Conservation (phyloP, 2,329 filamentous ascomycete genomes). For the Ilyonectria robusta region DNA sequence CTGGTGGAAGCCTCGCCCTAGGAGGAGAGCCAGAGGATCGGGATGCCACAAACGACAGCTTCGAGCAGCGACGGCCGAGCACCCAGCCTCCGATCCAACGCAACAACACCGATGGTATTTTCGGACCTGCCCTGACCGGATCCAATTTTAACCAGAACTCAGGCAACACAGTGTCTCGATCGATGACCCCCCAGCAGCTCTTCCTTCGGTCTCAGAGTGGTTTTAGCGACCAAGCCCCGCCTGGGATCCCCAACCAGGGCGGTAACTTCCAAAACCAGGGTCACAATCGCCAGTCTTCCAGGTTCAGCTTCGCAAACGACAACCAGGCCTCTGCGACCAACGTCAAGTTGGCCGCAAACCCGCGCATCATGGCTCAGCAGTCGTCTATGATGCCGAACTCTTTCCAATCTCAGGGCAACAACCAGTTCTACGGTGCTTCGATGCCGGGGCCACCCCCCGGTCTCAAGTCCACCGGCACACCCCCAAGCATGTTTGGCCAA, state of each 20-base stretch:
- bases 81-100: slow-evolving; percentile 86
- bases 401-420: slow-evolving; percentile 72
- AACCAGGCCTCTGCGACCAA: slow-evolving; percentile 64
- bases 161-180: slow-evolving; percentile 72
- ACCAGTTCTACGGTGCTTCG: slow-evolving; percentile 85
- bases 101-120: slow-evolving; percentile 66
- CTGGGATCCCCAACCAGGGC: slow-evolving; percentile 65
- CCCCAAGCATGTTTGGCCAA: slow-evolving; percentile 95
- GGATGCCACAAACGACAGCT: slow-evolving; percentile 65
- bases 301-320: slow-evolving; percentile 91
- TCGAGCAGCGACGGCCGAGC: slow-evolving; percentile 73
- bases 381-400: slow-evolving; percentile 85
- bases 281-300: slow-evolving; percentile 86
- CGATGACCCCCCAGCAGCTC: slow-evolving; percentile 86
- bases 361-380: slow-evolving; percentile 87
- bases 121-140: slow-evolving; percentile 65
- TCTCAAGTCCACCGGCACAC: slow-evolving; percentile 93
- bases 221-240: slow-evolving; percentile 73
- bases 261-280: slow-evolving; percentile 70
- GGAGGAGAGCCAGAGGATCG: slow-evolving; percentile 93
- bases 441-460: slow-evolving; percentile 96
- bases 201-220: slow-evolving; percentile 73
- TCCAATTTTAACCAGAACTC: slow-evolving; percentile 64
- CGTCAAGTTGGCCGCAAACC: slow-evolving; percentile 84
- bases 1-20: slow-evolving; percentile 86